Evolutionary conservation across 129 eudicot genomes (phyloP), one percentile per base, ranked within the genome.

Genomic region (Arctium minus): DNA sequence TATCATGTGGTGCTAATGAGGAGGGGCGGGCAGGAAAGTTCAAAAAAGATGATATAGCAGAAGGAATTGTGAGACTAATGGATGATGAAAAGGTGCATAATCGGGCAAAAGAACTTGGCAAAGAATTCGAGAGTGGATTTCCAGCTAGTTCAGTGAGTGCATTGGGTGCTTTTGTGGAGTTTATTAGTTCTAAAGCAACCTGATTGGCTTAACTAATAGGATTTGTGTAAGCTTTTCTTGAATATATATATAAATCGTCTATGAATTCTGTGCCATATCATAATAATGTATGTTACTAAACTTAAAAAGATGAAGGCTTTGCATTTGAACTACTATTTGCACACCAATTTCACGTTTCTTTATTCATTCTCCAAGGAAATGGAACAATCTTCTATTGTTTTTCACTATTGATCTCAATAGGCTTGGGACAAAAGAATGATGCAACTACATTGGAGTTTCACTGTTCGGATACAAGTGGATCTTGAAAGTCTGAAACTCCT

Each of bases 81-180:
- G 85, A 29, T 2, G 97, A 94, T 85, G 73, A 83, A 74, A 89
- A 91, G 67, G 88, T 88, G 85, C 89, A 79, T 15, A 68, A 74
- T 40, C 79, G 77, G n/a, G 97, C 88, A 6, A 37, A 62, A 27
- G 70, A 11, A 2, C 72, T 89, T 6, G 72, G 87, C 29, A 74
- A 77, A 11, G 82, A 78, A 33, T 87, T 93, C 72, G 81, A 80
- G 82, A 10, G 53, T 53, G 97, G 92, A 33, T 92, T 83, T 68
- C 98, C 98, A 6, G 75, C 75, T 30, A 89, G 88, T 85, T 91
- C 97, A 11, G 88, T 79, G 77, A 85, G 84, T 27, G 90, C 93
- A 3, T 81, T 94, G 80, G 91, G 91, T 86, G 89, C 89, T 79
- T 89, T 93, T 74, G 76, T 77, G 68, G 84, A 88, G 85, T 85